These are phyloP conservation scores for Acer saccharum DNA, from an alignment of 345 rosid genomes.

Conservation along the genomic window DNA sequence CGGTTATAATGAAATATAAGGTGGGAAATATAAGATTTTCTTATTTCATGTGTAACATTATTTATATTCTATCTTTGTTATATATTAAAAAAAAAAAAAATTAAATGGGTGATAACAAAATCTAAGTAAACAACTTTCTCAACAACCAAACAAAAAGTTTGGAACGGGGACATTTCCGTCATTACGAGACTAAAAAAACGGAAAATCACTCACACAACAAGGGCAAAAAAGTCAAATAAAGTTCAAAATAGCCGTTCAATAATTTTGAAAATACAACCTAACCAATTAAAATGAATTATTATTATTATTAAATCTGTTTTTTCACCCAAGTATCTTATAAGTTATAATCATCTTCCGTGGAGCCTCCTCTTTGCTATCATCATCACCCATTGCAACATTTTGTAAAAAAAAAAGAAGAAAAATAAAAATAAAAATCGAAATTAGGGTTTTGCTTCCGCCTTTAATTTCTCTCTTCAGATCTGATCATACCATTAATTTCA, in stretches of 20 bases:
- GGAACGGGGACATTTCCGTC: background rate
- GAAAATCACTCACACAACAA: background rate
- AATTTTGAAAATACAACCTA: constrained; percentile 18
- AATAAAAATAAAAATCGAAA: background rate
- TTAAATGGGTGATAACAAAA: too few species aligned
- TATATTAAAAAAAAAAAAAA: too few species aligned
- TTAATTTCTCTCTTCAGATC: constrained; percentile 8
- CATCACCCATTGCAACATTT: constrained; percentile 31
- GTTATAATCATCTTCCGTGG: background rate
- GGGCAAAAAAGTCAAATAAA: constrained; percentile 11
- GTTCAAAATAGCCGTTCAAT: constrained; percentile 27
- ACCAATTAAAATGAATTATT: background rate
- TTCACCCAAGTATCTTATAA: background rate
- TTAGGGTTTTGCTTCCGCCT: constrained; percentile 24
- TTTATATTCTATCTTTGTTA: too few species aligned
- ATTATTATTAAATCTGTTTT: background rate
- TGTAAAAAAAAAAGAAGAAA: constrained; percentile 17
- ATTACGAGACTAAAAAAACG: background rate
- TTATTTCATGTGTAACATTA: too few species aligned
- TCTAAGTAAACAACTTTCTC: background rate
- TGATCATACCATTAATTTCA: constrained; percentile 27
- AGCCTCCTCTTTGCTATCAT: constrained; percentile 31
- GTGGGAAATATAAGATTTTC: too few species aligned
- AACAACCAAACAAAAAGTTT: background rate
- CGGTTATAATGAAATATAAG: too few species aligned